Conservation (phyloP, 2,329 filamentous ascomycete genomes). For the Aspergillus pseudoglaucus region DNA sequence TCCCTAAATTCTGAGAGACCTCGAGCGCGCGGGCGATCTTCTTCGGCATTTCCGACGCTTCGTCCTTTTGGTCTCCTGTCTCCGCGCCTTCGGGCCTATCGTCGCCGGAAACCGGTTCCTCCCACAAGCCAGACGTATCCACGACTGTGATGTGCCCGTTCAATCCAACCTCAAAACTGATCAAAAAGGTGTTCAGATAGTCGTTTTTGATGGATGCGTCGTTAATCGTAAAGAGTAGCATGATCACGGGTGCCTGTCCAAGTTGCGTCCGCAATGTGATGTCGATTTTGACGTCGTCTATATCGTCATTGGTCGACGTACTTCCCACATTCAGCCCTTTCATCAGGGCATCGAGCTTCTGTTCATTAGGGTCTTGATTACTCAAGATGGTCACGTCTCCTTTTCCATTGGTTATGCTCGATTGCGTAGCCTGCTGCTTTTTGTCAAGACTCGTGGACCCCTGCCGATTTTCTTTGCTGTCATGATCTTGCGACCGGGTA, state of each 20-base stretch:
- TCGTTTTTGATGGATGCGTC: constrained; percentile 5
- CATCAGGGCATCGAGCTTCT: constrained; percentile 54
- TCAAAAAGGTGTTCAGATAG: constrained; percentile 21
- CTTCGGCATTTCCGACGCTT: constrained; percentile 21
- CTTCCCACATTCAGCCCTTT: constrained; percentile 6
- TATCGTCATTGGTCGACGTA: neutral
- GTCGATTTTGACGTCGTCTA: constrained; percentile 29
- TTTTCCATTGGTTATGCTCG: constrained; percentile 9
- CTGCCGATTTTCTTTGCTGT: constrained; percentile 5
- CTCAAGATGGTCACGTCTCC: constrained; percentile 27
- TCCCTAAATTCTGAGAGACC: constrained; percentile 39
- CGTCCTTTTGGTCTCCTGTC: constrained; percentile 10
- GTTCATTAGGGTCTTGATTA: constrained; percentile 35
- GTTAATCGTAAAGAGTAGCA: constrained; percentile 29
- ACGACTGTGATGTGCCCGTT: constrained; percentile 36
- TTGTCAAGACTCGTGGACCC: neutral
- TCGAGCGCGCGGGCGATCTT: constrained; percentile 36
- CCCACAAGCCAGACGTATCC: constrained; percentile 30
- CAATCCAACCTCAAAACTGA: constrained; percentile 34
- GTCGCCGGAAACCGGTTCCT: constrained; percentile 8
- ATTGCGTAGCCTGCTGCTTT: neutral
- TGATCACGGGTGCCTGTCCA: constrained; percentile 32
- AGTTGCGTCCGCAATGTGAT: constrained; percentile 34
- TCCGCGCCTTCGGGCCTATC: constrained; percentile 10
- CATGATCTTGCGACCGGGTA: constrained; percentile 11